Base-by-base conservation (phyloP, 1,284 basidiomycete genomes). In the Sanghuangporus weigelae region DNA sequence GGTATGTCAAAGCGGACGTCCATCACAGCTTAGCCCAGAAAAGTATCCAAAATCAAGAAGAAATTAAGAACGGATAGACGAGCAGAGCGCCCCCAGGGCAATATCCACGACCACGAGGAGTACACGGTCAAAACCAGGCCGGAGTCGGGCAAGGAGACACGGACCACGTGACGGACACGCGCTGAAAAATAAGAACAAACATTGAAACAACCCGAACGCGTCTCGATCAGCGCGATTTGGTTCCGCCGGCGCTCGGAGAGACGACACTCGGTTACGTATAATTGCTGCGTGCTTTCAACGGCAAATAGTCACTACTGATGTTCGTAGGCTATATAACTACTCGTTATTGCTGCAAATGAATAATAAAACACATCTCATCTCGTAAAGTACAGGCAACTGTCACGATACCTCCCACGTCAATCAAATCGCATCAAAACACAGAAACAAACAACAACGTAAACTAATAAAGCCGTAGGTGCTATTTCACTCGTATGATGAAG, bases 1-100 rank as follows among this genome's bases (percentile, higher is more conserved):
- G 65, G 63, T 60, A 62, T 60, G 53, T 61, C 59, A 14, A 35
- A 60, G 38, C 58, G 63, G 42, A 36, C 56, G 16, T 65, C 63
- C 48, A 60, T 57, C 31, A 26, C 38, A 11, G 21, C 50, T 26
- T 7, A 10, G 16, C 14, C 7, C 31, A 14, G 3, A 23, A n/a
- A 8, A 26, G n/a, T 36, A 54, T 36, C 53, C 53, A 54, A 54
- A 12, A 49, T 40, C 23, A 23, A n/a, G 49, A 23, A 23, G 48
- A 39, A 26, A 21, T 19, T 7, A 23, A 40, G 39, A 54, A 23
- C 26, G 21, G 23, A 53, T 23, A 8, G 51, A 50, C n/a, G 42
- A 50, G 40, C 3, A 19, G 60, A 8, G 16, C 14, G 35, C 38
- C 38, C 38, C 42, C 44, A 46, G 44, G 44, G 44, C 44, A 11